Base-by-base conservation (phyloP, 768 basidiomycete species). In the Suillus sp. region DNA sequence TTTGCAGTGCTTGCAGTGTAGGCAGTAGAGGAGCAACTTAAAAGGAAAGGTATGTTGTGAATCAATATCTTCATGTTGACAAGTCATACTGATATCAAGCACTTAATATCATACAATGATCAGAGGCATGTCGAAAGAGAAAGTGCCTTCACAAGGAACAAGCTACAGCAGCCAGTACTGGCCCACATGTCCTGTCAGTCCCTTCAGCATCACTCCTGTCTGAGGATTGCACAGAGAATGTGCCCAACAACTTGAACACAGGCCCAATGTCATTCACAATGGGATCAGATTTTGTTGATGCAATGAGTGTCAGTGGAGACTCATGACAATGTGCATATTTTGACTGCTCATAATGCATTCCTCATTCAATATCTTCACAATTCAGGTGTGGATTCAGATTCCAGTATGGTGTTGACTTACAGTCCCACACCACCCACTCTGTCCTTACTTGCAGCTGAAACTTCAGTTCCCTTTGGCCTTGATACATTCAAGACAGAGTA, bases 401-500 rank as follows among this genome's bases (percentile, higher is more conserved):
- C 5, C n/a, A 47, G 45, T 11, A 47, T 47, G 45, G 45, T 2
- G 20, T 42, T 20, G 13, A 22, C 45, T 45, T n/a, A 45, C 45
- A 4, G 11, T 7, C 45, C 13, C 11, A 14, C 22, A 22, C 45
- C 22, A 11, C 45, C 11, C 25, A 11, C 45, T 47, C 45, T 47
- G 11, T 25, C 45, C n/a, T 47, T 5, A 11, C 22, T 47, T 22
- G 11, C 45, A 47, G 22, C 11, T 1, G 45, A 2, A 14, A 4
- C 45, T 47, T 47, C 22, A 11, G 45, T 22, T 47, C 27, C 2
- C 48, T 50, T 27, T 2, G 1, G 8, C 8, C 48, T 50, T 16
- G 48, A 50, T 27, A 50, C 48, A 65, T 63, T 13, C 25, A 50
- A 50, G 48, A 50, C 3, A 3, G 63, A 72, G 32, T 74, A 67